phyloP scores from a whole-genome alignment of 495 filamentous ascomycete species.

The Neurospora pannonica region DNA sequence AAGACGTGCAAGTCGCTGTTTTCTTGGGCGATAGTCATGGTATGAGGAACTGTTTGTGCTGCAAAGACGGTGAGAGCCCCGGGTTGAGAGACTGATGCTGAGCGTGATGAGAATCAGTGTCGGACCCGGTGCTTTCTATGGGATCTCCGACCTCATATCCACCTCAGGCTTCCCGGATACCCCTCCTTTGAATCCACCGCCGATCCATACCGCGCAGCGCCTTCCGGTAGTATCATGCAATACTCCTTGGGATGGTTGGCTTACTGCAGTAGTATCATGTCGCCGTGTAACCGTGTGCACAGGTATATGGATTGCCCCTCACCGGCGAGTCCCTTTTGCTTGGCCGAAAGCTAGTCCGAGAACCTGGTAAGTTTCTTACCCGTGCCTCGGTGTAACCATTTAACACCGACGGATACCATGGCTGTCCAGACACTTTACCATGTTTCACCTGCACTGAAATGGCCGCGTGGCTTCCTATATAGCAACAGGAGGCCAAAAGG shows the following conservation, averaged over 20 bases:
- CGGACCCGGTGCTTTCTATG: neutral
- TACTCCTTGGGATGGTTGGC: neutral
- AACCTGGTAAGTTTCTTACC: neutral
- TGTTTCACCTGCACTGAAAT: neutral
- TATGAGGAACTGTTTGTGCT: neutral
- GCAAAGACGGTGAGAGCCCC: neutral
- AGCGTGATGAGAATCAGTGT: neutral
- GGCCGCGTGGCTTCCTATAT: neutral
- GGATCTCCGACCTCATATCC: neutral
- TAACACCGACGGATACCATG: neutral
- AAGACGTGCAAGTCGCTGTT: conserved; percentile 5
- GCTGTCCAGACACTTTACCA: neutral
- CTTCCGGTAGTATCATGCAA: neutral
- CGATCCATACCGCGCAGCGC: neutral
- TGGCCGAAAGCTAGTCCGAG: neutral
- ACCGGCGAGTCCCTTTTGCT: neutral
- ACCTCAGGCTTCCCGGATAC: neutral
- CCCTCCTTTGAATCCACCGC: neutral
- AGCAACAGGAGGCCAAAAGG: neutral
- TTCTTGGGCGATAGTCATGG: neutral
- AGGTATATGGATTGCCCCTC: neutral
- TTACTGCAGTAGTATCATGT: neutral
- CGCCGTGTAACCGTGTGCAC: neutral
- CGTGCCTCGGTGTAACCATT: neutral
- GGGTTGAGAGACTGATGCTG: neutral